Percentiles rank a stretch among this genome's conserved stretches.
Evolutionary conservation across 129 eudicot species (phyloP).

Genomic region (Centaurea solstitialis): DNA sequence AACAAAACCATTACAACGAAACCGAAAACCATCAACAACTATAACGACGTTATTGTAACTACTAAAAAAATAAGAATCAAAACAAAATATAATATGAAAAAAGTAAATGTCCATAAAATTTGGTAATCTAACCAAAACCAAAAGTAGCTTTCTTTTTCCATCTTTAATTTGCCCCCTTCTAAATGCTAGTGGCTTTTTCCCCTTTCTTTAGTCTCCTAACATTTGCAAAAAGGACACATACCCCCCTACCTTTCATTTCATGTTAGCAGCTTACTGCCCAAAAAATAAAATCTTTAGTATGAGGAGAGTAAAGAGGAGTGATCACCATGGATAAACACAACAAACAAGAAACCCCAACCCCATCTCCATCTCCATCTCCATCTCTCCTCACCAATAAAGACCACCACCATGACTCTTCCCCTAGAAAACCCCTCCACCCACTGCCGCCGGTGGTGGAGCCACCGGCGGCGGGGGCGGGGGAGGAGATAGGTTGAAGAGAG

Average conservation of each 20-base stretch:
- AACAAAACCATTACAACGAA: background rate
- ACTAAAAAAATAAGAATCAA: background rate
- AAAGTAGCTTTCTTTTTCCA: slow-evolving; percentile 36
- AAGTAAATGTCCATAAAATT: slow-evolving; percentile 9
- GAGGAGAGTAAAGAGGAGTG: slow-evolving; percentile 7
- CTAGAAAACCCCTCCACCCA: slow-evolving; percentile 25
- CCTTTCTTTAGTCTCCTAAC: slow-evolving; percentile 18
- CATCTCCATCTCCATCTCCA: background rate
- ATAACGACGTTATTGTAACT: background rate
- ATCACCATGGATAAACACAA: slow-evolving; percentile 32
- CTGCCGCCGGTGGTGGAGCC: background rate
- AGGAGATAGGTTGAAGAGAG: slow-evolving; percentile 72
- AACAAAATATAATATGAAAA: background rate
- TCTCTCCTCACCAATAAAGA: slow-evolving; percentile 26
- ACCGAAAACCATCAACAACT: background rate
- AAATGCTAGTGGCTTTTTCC: slow-evolving; percentile 56
- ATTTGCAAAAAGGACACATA: slow-evolving; percentile 25
- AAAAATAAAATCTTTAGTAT: background rate
- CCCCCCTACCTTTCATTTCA: slow-evolving; percentile 26
- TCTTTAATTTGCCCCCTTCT: slow-evolving; percentile 20
- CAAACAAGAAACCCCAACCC: background rate
- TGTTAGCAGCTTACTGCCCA: slow-evolving; percentile 59
- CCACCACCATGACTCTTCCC: slow-evolving; percentile 7
- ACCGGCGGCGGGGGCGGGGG: slow-evolving; percentile 5
- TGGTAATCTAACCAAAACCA: slow-evolving; percentile 33